Evolutionary conservation across 768 basidiomycete species (phyloP), one percentile per base, ranked within the genome.

Genomic region (Podaxis sp.): DNA sequence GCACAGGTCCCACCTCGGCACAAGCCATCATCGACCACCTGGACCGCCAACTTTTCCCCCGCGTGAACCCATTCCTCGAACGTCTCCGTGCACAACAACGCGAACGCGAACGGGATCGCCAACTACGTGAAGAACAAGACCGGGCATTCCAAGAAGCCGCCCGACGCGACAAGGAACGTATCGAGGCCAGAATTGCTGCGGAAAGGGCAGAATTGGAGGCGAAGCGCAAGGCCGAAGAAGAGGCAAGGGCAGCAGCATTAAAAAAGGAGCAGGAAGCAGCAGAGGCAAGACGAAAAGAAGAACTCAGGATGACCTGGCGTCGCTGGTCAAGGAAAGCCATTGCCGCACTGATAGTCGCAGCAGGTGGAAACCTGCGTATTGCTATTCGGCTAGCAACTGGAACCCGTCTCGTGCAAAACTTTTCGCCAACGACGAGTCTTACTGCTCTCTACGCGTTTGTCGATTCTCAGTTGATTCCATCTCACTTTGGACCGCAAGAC

Each of bases 51-150:
- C 82, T 99, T 53, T 75, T 98, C 1, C 95, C 96, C 0, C 91
- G 95, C 22, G 88, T 94, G 2, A 76, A 72, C 0, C 87, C 95
- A 0, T 93, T 88, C 77, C 84, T 99, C 10, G 75, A 78, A 8
- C 84, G 89, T 17, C 77, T 93, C 58, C 82, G 78, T 15, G 70
- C 80, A 0, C 79, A 84, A 54, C 72, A 77, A 71, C 85, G 69
- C 75, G 88, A 66, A 22, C 75, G 77, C 1, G 80, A 81, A 38
- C 76, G 74, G 3, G 86, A 90, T 20, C 81, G 93, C 12, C 75
- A 78, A 20, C 70, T 95, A 20, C 82, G 95, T 12, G 89, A 87
- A 28, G 89, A 91, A 67, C 94, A 95, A 68, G 95, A 96, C 68
- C 80, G 83, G 8, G 91, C 92, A 1, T 93, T 93, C 72, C 76